Conservation (phyloP, 176 grass and related monocot genomes). For the Hordeum marinum region DNA sequence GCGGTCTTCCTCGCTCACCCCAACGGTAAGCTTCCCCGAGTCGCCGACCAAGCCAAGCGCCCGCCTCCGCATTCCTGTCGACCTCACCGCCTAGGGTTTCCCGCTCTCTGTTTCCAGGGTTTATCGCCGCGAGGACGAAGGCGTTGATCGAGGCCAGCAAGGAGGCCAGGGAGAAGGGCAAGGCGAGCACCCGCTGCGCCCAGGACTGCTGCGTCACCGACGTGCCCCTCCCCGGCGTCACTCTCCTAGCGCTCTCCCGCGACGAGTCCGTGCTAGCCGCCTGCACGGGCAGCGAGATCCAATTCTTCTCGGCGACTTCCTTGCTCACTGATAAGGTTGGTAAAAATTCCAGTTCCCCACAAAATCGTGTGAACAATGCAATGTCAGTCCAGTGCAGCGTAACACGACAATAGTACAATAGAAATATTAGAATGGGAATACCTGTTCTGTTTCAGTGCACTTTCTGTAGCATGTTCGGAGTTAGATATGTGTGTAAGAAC, state of each 20-base stretch:
- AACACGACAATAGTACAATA: not conserved
- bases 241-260: constrained; percentile 63
- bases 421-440: not conserved
- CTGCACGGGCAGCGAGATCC: constrained; percentile 46
- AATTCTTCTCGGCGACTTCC: constrained; percentile 70
- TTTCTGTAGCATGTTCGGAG: not conserved
- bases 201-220: constrained; percentile 61
- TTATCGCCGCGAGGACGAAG: constrained; percentile 73
- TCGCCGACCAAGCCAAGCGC: not conserved
- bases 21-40: constrained; percentile 30
- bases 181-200: constrained; percentile 52
- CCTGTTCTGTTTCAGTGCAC: not conserved
- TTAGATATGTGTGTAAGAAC: not conserved
- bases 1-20: constrained; percentile 73
- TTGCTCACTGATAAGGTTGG: constrained; percentile 58
- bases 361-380: not conserved
- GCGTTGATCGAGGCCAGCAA: constrained; percentile 62
- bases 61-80: not conserved
- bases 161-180: constrained; percentile 70
- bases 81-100: constrained; percentile 21
- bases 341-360: not conserved
- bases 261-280: constrained; percentile 65
- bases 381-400: not conserved
- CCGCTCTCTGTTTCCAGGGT: constrained; percentile 42
- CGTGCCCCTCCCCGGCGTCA: constrained; percentile 54